Conservation (phyloP, 257 asterid genomes). For the Verbascum thapsus region DNA sequence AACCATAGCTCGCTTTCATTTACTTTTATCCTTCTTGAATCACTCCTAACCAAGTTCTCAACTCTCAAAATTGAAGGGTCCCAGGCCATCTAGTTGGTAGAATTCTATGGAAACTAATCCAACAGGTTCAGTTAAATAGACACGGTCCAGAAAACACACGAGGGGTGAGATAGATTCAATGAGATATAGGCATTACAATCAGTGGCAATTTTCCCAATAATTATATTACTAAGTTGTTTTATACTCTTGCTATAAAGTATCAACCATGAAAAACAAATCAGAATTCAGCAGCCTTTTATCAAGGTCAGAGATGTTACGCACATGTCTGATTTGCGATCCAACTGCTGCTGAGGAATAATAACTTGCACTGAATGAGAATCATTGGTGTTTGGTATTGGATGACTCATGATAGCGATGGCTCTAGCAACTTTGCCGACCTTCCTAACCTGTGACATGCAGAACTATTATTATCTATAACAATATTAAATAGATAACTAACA, state of each 20-base stretch:
- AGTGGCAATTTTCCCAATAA: too few species aligned
- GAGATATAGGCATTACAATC: too few species aligned
- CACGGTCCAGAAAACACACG: too few species aligned
- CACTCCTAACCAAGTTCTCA: too few species aligned
- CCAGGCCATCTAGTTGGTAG: too few species aligned
- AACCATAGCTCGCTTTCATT: slow-evolving; percentile 1
- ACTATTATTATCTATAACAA: slow-evolving; percentile 16
- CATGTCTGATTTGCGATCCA: slow-evolving; percentile 94
- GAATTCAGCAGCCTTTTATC: slow-evolving; percentile 1
- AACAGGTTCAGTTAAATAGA: too few species aligned
- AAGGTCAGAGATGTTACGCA: slow-evolving; percentile 43
- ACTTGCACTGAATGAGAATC: slow-evolving; percentile 89
- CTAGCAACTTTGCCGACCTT: slow-evolving; percentile 91
- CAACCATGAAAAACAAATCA: slow-evolving; percentile 19
- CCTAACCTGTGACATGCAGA: slow-evolving; percentile 55
- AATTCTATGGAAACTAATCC: too few species aligned
- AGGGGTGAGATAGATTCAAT: too few species aligned
- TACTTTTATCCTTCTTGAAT: too few species aligned
- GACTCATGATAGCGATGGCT: slow-evolving; percentile 96
- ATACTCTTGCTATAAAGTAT: slow-evolving; percentile 13
- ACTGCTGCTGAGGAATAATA: slow-evolving; percentile 94
- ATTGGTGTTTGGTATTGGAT: slow-evolving; percentile 89
- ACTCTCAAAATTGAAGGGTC: too few species aligned
- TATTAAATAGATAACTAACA: slow-evolving; percentile 16
- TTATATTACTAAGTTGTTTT: too few species aligned